A percentile compares a stretch with the other conserved stretches of the same genome.
Evolutionary conservation across 495 filamentous ascomycete species (phyloP).

Genomic region (Cetradonia linearis): DNA sequence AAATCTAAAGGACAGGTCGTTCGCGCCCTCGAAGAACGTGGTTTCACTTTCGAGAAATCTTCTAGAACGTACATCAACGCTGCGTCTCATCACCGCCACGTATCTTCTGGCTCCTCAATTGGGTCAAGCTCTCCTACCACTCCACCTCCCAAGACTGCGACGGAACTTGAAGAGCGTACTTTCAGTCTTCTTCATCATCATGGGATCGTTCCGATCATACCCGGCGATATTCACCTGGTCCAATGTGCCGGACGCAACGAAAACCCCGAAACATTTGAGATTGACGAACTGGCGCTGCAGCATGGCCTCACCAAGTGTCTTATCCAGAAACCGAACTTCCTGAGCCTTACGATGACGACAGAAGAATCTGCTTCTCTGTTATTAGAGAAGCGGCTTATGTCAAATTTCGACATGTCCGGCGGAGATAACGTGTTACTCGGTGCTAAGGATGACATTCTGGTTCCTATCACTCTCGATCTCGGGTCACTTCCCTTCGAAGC

Average conservation of each 20-base stretch:
- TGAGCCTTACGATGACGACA: conserved; percentile 76
- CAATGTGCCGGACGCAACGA: conserved; percentile 68
- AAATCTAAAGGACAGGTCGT: conserved; percentile 64
- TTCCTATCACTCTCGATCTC: conserved; percentile 86
- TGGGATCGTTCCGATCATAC: conserved; percentile 62
- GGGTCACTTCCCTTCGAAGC: conserved; percentile 73
- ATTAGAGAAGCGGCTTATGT: conserved; percentile 63
- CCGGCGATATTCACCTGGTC: conserved; percentile 57
- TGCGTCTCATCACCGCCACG: conserved; percentile 36
- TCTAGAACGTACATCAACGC: conserved; percentile 57
- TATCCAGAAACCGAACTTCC: conserved; percentile 63
- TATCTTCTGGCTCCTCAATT: conserved; percentile 39
- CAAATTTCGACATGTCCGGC: conserved; percentile 41
- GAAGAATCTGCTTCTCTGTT: conserved; percentile 77
- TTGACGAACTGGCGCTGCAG: conserved; percentile 49
- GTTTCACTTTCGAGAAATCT: conserved; percentile 74
- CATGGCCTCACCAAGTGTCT: conserved; percentile 59
- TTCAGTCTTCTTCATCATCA: conserved; percentile 65
- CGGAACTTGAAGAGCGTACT: conserved; percentile 72
- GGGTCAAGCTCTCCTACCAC: conserved; percentile 48
- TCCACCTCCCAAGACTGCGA: conserved; percentile 64
- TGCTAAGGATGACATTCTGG: conserved; percentile 64
- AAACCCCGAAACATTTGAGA: conserved; percentile 28
- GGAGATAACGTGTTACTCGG: conserved; percentile 59
- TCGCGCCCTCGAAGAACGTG: conserved; percentile 61